phyloP scores from a whole-genome alignment of 108 stramenopile genomes.

The Pseudonitzschia pungens region DNA sequence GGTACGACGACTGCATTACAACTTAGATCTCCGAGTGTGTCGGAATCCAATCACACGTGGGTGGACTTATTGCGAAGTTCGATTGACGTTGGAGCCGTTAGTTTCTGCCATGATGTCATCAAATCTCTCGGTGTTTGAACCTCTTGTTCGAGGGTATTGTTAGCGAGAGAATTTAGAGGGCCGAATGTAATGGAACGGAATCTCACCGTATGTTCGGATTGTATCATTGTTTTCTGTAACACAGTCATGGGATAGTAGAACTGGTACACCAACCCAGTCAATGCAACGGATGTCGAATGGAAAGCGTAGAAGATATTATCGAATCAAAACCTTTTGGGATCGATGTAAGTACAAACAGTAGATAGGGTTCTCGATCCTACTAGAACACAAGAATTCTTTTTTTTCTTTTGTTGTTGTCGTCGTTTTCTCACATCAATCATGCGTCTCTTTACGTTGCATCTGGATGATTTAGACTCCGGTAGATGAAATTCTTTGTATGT shows the following conservation, averaged over 20 bases:
- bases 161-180: background rate
- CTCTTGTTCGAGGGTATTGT: too few species aligned
- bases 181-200: background rate
- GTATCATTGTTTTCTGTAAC: background rate
- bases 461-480: constrained; percentile 44
- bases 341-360: constrained; percentile 49
- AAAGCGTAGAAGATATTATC: constrained; percentile 27
- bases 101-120: background rate
- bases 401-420: background rate
- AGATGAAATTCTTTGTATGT: constrained; percentile 65
- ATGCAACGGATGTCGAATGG: constrained; percentile 41
- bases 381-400: background rate
- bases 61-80: background rate
- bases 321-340: constrained; percentile 70
- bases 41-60: too few species aligned
- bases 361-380: too few species aligned
- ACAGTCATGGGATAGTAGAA: constrained; percentile 53
- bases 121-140: background rate
- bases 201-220: background rate
- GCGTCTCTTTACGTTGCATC: background rate
- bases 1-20: constrained; percentile 33
- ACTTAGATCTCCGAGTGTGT: background rate
- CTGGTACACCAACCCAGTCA: constrained; percentile 35
- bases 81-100: background rate
- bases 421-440: background rate